phyloP scores from a whole-genome alignment of 345 rosid genomes.

The Dovyalis caffra region DNA sequence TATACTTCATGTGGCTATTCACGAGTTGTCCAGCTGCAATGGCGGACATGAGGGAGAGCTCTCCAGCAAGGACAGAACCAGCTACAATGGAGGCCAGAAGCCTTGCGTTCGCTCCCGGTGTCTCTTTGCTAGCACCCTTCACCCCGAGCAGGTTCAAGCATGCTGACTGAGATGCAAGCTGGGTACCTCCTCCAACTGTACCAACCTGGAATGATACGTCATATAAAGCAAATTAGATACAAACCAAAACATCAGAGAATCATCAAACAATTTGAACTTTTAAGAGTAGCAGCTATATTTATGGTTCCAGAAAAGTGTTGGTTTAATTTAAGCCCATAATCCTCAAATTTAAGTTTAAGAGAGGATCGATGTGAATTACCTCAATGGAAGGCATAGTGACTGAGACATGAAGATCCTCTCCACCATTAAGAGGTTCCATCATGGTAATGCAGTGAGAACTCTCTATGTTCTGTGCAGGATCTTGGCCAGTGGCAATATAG shows the following conservation, averaged over 20 bases:
- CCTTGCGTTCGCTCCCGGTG: conserved; percentile 46
- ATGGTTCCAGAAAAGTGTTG: too few species aligned
- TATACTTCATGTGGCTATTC: conserved; percentile 44
- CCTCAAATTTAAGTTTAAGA: too few species aligned
- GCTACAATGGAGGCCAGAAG: conserved; percentile 47
- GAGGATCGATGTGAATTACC: conserved; percentile 17
- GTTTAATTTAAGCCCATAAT: too few species aligned
- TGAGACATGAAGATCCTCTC: conserved; percentile 43
- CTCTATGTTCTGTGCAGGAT: conserved; percentile 49
- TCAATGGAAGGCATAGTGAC: conserved; percentile 48
- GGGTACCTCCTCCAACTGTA: conserved; percentile 57
- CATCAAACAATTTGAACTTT: too few species aligned
- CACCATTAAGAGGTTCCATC: conserved; percentile 48
- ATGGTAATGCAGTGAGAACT: conserved; percentile 48
- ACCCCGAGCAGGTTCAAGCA: conserved; percentile 56
- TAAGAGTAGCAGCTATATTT: too few species aligned
- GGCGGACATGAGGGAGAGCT: conserved; percentile 58
- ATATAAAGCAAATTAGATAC: not conserved
- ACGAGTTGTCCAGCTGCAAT: conserved; percentile 42
- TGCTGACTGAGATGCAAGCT: conserved; percentile 55
- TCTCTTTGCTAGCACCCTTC: conserved; percentile 46
- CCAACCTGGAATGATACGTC: conserved; percentile 38
- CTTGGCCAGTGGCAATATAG: conserved; percentile 47
- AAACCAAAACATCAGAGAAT: not conserved
- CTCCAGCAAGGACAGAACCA: conserved; percentile 53